These are phyloP conservation scores for Apiospora koreana DNA, from an alignment of 2,329 filamentous ascomycete genomes.

Conservation along the genomic window DNA sequence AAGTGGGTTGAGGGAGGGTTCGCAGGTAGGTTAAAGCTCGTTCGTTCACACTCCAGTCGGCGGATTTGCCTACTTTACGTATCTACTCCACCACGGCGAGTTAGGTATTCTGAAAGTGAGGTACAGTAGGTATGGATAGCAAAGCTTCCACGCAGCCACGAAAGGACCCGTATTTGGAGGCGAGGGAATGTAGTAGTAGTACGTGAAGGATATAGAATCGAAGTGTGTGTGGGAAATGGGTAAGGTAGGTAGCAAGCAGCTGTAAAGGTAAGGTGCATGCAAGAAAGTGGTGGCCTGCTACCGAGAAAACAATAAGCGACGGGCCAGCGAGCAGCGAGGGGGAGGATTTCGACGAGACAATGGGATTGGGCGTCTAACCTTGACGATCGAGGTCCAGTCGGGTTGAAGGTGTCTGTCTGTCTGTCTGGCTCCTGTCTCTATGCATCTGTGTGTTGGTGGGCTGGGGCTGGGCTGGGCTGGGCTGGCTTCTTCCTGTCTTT, in stretches of 20 bases:
- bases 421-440: background rate
- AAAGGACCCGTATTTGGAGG: background rate
- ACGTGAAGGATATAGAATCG: background rate
- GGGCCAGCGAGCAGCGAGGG: conserved; percentile 1
- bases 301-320: conserved; percentile 4
- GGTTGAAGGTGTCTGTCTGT: background rate
- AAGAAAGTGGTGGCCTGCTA: background rate
- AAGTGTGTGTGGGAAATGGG: background rate
- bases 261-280: no score
- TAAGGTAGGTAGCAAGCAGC: background rate
- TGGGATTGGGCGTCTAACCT: conserved; percentile 8
- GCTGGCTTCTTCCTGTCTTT: conserved; percentile 1
- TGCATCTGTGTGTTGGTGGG: background rate
- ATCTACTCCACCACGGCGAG: background rate
- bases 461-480: conserved; percentile 1
- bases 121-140: background rate
- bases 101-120: background rate
- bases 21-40: conserved; percentile 4
- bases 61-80: background rate
- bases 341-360: conserved; percentile 12
- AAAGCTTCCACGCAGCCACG: background rate
- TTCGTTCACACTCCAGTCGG: background rate
- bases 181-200: background rate
- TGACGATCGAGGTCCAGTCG: background rate
- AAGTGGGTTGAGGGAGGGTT: conserved; percentile 7